Evolutionary conservation across 352 stramenopile species (phyloP).

Genomic region (Pythium coloratum): DNA sequence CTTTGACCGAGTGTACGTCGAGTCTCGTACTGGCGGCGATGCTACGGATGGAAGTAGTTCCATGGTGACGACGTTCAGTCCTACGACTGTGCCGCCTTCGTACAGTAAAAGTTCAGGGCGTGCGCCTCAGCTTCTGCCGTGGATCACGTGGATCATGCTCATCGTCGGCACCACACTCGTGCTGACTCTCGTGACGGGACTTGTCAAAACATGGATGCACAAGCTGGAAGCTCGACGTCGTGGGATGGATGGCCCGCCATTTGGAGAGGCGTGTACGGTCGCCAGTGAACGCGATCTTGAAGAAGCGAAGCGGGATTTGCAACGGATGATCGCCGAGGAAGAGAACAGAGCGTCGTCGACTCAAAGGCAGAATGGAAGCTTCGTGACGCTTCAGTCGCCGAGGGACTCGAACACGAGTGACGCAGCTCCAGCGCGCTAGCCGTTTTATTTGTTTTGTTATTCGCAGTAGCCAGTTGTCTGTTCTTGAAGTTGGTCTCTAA

Average conservation of each 20-base stretch:
- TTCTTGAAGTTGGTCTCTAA: too few relatives aligned
- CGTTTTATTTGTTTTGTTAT: too few relatives aligned
- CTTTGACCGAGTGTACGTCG: neutral
- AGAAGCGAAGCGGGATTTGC: constrained; percentile 9
- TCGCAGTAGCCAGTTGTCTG: too few relatives aligned
- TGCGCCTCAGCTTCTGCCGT: neutral
- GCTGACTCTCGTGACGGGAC: neutral
- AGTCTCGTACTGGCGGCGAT: neutral
- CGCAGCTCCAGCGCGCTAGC: too few relatives aligned
- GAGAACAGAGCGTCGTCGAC: neutral
- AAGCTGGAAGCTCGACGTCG: neutral
- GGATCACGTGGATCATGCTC: neutral
- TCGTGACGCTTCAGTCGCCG: neutral
- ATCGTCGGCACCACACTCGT: neutral
- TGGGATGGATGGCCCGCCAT: neutral
- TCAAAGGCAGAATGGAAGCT: neutral
- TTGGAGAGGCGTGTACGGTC: neutral
- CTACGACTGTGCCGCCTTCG: neutral
- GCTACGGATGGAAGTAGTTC: neutral
- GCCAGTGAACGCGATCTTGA: constrained; percentile 12
- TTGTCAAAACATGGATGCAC: constrained; percentile 1
- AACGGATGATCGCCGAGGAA: constrained; percentile 1
- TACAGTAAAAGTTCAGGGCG: neutral
- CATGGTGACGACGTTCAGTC: neutral
- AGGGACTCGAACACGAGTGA: neutral